phyloP scores from a whole-genome alignment of 108 stramenopile species.

The Fistulifera pelliculosa region DNA sequence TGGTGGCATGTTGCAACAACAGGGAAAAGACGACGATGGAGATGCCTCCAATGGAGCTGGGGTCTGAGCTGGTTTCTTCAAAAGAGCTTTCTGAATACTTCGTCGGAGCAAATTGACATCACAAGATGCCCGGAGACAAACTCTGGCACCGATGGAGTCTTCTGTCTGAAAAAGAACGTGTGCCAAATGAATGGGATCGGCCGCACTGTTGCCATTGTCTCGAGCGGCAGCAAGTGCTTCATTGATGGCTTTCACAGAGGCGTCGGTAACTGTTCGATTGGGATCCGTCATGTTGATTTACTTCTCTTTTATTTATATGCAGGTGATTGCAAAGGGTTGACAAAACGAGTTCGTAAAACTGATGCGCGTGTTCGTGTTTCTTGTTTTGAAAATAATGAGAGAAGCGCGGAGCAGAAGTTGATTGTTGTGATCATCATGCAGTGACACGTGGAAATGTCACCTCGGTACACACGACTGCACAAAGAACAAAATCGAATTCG shows the following conservation, averaged over 20 bases:
- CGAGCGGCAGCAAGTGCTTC: conserved; percentile 43
- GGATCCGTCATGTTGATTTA: conserved; percentile 42
- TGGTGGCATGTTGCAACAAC: conserved; percentile 52
- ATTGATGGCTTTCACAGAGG: conserved; percentile 61
- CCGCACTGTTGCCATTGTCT: conserved; percentile 66
- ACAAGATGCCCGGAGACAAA: conserved; percentile 26
- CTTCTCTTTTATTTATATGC: not conserved
- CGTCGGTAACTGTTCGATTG: conserved; percentile 61
- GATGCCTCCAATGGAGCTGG: conserved; percentile 72
- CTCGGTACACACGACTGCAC: too few relatives aligned
- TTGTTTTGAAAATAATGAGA: too few relatives aligned
- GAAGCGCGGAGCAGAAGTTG: too few relatives aligned
- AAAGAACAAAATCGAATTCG: too few relatives aligned
- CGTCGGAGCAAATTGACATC: conserved; percentile 56
- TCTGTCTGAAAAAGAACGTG: conserved; percentile 46
- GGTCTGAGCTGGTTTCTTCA: conserved; percentile 65
- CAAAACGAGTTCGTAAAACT: too few relatives aligned
- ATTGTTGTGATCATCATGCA: too few relatives aligned
- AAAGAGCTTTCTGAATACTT: conserved; percentile 42
- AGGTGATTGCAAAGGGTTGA: too few relatives aligned
- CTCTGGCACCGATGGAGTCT: conserved; percentile 63
- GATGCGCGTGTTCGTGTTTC: too few relatives aligned
- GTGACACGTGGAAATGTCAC: too few relatives aligned
- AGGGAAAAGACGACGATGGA: conserved; percentile 34
- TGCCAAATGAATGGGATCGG: conserved; percentile 70